Base-by-base conservation (phyloP, 257 asterid species). In the Scutellaria minor region DNA sequence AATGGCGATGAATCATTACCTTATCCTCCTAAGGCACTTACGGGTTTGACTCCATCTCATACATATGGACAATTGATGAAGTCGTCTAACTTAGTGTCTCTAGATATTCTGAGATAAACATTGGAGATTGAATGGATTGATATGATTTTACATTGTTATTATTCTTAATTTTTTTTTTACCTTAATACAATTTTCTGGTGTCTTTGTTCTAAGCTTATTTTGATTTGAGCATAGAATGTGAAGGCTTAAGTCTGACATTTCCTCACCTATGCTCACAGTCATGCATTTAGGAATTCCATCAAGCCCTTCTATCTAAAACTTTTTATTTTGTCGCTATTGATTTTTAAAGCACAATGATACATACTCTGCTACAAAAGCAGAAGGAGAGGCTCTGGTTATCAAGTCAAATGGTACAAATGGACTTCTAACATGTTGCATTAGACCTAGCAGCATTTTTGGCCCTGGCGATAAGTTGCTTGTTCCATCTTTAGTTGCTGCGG, bases 391-490 rank as follows among this genome's bases (percentile, higher is more conserved):
- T 61, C 79, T 90, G 59, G 87, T 83, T 69, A 72, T 86, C 72
- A 83, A 86, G 79, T 59, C 92, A 53, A 90, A 86, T 75, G 86
- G 85, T 73, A 61, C 60, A 3, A 75, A 80, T 57, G 96, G 88
- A 41, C 95, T 90, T 71, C 85, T 85, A 56, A 86, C 92, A 40
- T 88, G 95, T 78, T 88, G 91, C 73, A 82, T 90, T 62, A 81
- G 95, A 66, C 96, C 96, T 64, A 90, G 95, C 84, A 81, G 95
- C 83, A 86, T 88, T 71, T 90, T 90, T 73, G 96, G 96, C 62
- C 96, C 92, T 27, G 91, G 95, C 73, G 96, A 90, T 73, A 88
- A 86, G 77, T 79, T 90, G 77, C 89, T 90, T 46, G 96, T 90
- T 75, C 92, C 96, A 71, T 86, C 95, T 60, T 79, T 90, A 73